Evolutionary conservation across 2,329 filamentous ascomycete genomes (phyloP).

Genomic region (Aspergillus pseudoglaucus): DNA sequence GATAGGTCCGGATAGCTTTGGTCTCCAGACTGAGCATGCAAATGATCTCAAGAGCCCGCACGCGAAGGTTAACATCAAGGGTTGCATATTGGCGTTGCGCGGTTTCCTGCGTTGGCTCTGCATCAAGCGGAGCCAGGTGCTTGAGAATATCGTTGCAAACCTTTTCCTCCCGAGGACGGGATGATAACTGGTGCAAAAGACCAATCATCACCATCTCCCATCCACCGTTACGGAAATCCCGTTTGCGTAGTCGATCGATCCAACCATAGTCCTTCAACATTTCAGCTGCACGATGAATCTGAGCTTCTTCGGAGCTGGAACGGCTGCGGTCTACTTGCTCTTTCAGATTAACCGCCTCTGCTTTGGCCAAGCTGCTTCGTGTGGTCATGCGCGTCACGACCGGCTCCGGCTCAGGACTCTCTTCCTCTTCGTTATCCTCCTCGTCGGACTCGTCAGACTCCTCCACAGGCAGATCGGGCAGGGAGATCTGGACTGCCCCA

Average conservation of each 20-base stretch:
- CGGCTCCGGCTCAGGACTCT: conserved; percentile 65
- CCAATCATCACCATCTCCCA: conserved; percentile 91
- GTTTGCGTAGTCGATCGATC: conserved; percentile 74
- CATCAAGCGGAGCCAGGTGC: conserved; percentile 70
- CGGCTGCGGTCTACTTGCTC: conserved; percentile 52
- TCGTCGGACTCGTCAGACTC: conserved; percentile 61
- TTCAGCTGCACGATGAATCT: conserved; percentile 58
- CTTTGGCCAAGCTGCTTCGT: conserved; percentile 75
- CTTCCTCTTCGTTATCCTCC: conserved; percentile 51
- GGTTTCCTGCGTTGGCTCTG: conserved; percentile 68
- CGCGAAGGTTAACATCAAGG: conserved; percentile 76
- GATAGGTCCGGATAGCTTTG: conserved; percentile 75
- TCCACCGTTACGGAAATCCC: conserved; percentile 79
- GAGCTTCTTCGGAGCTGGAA: conserved; percentile 25
- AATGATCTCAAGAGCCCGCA: conserved; percentile 74
- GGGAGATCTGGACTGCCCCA: conserved; percentile 69
- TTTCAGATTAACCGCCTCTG: conserved; percentile 64
- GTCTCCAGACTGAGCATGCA: conserved; percentile 82
- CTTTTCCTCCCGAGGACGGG: conserved; percentile 62
- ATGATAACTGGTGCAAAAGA: conserved; percentile 75
- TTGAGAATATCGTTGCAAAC: conserved; percentile 72
- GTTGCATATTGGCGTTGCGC: conserved; percentile 65
- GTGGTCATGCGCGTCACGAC: conserved; percentile 63
- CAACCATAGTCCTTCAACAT: conserved; percentile 69
- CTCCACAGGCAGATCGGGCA: conserved; percentile 68